Evolutionary conservation across 2,329 filamentous ascomycete genomes (phyloP).

Genomic region (Scorias spongiosa): DNA sequence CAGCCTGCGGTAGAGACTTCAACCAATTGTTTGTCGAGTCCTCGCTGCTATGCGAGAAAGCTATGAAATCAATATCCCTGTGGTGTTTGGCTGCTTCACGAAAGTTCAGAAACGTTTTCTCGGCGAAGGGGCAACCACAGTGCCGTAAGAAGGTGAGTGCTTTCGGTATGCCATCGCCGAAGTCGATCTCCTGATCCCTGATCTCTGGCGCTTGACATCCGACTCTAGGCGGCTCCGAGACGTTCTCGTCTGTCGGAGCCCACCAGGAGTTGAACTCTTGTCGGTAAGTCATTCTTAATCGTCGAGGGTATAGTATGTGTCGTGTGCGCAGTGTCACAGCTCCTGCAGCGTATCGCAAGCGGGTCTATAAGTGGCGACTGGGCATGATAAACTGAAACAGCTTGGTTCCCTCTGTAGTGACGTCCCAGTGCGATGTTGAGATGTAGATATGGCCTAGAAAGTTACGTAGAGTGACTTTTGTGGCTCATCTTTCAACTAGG

Average conservation of each 20-base stretch:
- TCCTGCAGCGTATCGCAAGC: too few species aligned
- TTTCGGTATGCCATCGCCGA: constrained; percentile 41
- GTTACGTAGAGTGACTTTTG: too few species aligned
- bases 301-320: too few species aligned
- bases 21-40: constrained; percentile 44
- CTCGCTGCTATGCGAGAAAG: constrained; percentile 44
- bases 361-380: too few species aligned
- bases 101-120: constrained; percentile 33
- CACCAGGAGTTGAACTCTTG: constrained; percentile 30
- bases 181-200: constrained; percentile 26
- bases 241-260: constrained; percentile 16
- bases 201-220: constrained; percentile 43
- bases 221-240: constrained; percentile 24
- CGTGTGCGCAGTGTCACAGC: too few species aligned
- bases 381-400: too few species aligned
- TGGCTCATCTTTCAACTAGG: too few species aligned
- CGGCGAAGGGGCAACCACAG: constrained; percentile 57
- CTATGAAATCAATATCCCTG: constrained; percentile 40
- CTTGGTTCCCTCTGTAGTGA: too few species aligned
- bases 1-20: constrained; percentile 21
- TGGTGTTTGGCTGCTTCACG: constrained; percentile 37
- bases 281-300: constrained; percentile 21
- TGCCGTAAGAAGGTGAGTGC: constrained; percentile 55
- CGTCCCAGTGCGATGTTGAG: too few species aligned
- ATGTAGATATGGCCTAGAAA: too few species aligned